Conservation (phyloP, 75 land plant genomes). For the Azolla pinnata region DNA sequence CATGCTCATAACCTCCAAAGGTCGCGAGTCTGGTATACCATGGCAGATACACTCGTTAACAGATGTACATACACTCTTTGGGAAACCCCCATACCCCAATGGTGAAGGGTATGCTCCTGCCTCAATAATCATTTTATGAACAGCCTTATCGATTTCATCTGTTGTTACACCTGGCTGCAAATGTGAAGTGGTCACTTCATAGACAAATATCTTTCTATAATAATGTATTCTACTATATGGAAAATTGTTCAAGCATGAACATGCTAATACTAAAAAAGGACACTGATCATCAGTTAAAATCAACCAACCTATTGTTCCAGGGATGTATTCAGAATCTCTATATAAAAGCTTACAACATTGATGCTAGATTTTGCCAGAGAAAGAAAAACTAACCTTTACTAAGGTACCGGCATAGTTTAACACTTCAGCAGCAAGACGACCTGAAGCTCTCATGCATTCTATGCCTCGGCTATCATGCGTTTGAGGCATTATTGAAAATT, state of each 20-base stretch:
- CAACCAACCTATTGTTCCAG: no score
- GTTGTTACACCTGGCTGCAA: slow-evolving; percentile 97
- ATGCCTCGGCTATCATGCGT: slow-evolving; percentile 83
- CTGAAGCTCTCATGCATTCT: slow-evolving; percentile 81
- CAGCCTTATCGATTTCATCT: slow-evolving; percentile 95
- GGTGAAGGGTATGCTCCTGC: slow-evolving; percentile 99
- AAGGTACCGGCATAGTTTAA: slow-evolving; percentile 89
- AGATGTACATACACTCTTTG: slow-evolving; percentile 99
- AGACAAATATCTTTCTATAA: no score
- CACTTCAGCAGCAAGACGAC: slow-evolving; percentile 88
- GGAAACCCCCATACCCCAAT: slow-evolving; percentile 94
- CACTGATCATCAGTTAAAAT: no score
- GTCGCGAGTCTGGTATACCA: slow-evolving; percentile 95
- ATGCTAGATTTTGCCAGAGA: slow-evolving; percentile 87
- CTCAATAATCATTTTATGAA: slow-evolving; percentile 97
- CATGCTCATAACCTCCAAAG: slow-evolving; percentile 53
- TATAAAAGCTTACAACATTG: slow-evolving; percentile 11
- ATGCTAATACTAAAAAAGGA: no score
- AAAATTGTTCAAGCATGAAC: no score
- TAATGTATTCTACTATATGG: no score
- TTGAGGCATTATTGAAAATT: slow-evolving; percentile 53
- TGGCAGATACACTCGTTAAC: slow-evolving; percentile 99
- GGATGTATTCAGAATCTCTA: no score
- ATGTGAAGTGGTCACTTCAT: no score
- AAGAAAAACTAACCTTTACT: slow-evolving; percentile 55